Evolutionary conservation across 2,329 filamentous ascomycete genomes (phyloP), one percentile per base, ranked within the genome.

Genomic region (Aureobasidium sp.): DNA sequence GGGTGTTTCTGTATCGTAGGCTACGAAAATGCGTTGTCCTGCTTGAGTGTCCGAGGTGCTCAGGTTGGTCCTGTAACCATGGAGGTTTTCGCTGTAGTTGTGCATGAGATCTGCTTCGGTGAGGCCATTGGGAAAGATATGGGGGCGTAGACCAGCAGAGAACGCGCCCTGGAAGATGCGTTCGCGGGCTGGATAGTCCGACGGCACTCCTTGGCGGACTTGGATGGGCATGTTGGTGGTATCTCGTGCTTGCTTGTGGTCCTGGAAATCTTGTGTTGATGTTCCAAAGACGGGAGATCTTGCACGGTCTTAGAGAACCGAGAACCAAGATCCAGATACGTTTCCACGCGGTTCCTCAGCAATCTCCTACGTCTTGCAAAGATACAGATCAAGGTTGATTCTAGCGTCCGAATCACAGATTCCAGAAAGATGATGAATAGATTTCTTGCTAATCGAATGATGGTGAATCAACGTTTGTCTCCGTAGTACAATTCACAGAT

Each of bases 91-190:
- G 49, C 53, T 22, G 60, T 60, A 25, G 61, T 48, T 53, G 39
- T 57, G 57, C 63, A 62, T 22, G 62, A 51, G 31, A 63, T 62
- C 37, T 63, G 64, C 62, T 6, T 64, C 47, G 20, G 65, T 64
- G 31, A 64, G 64, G 56, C 70, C 72, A 34, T 68, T 62, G 37
- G 71, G 70, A 52, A 66, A 73, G 59, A 73, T 66, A 44, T 72
- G 53, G 20, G 65, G 64, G 49, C 67, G 67, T 39, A 74, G 65
- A 31, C 68, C 70, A 7, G 65, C 65, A 11, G 64, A 64, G 63
- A 73, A 73, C 55, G 71, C 68, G 9, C 65, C 62, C 17, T 55
- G 55, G 27, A 64, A 66, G 51, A 73, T 57, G 22, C 66, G 63
- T 45, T 63, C 52, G 63, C 68, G 68, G 29, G 67, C 63, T 31